Evolutionary conservation across 352 stramenopile genomes (phyloP).

Genomic region (Globisporangium middletonii): DNA sequence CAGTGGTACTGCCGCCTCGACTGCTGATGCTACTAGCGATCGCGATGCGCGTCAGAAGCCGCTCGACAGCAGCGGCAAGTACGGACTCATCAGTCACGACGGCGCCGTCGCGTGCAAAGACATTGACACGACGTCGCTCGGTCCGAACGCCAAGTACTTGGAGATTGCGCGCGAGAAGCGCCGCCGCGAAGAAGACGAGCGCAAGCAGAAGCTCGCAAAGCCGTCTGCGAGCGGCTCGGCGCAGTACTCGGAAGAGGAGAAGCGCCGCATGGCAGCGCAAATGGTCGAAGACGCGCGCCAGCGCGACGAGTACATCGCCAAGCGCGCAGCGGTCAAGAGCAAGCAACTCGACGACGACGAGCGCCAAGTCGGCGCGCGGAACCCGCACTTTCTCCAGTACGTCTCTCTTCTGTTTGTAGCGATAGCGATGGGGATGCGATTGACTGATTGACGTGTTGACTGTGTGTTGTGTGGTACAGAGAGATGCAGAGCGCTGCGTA

Average conservation of each 20-base stretch:
- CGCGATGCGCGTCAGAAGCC: constrained; percentile 16
- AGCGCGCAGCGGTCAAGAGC: constrained; percentile 43
- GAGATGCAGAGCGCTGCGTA: constrained; percentile 77
- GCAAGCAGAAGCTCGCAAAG: constrained; percentile 58
- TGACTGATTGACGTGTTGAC: neutral
- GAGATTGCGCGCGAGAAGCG: constrained; percentile 65
- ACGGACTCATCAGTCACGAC: constrained; percentile 53
- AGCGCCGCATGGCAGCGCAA: constrained; percentile 43
- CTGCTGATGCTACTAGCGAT: neutral
- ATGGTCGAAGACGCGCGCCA: constrained; percentile 75
- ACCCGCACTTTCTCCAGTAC: constrained; percentile 78
- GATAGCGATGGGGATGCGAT: neutral
- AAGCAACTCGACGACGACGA: constrained; percentile 53
- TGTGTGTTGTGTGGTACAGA: constrained; percentile 14
- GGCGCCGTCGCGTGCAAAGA: constrained; percentile 65
- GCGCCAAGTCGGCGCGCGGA: constrained; percentile 28
- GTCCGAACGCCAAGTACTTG: constrained; percentile 73
- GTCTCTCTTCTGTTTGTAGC: constrained; percentile 13
- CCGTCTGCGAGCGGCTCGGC: constrained; percentile 11
- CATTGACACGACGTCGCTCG: constrained; percentile 67
- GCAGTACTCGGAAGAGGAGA: constrained; percentile 52
- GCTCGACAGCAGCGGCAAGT: constrained; percentile 32
- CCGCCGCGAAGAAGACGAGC: constrained; percentile 61
- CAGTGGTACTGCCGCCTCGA: neutral
- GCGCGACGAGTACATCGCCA: constrained; percentile 55